Evolutionary conservation across 2,329 filamentous ascomycete species (phyloP).

Genomic region (Ophiocordyceps polyrhachis-furcata): DNA sequence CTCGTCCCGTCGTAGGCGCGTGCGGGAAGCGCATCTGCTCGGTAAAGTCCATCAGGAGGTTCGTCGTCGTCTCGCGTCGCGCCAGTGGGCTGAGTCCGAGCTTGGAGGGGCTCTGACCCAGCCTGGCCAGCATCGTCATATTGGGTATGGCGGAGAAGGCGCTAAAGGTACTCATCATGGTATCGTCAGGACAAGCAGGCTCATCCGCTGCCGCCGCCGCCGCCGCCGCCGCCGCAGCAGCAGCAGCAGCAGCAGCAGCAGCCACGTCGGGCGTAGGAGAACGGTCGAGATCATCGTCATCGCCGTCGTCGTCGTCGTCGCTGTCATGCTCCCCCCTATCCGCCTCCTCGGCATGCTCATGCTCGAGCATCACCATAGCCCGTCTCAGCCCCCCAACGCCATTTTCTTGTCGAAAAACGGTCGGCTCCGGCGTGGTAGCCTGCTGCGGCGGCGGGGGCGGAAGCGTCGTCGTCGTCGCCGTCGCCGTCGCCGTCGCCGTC

Average conservation of each 20-base stretch:
- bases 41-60: slow-evolving; percentile 73
- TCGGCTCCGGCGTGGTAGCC: slow-evolving; percentile 31
- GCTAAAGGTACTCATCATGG: slow-evolving; percentile 67
- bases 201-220: slow-evolving; percentile 14
- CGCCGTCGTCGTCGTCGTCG: slow-evolving; percentile 10
- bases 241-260: background rate
- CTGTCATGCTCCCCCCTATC: slow-evolving; percentile 9
- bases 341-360: slow-evolving; percentile 17
- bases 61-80: slow-evolving; percentile 36
- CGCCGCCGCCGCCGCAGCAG: background rate
- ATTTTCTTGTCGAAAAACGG: slow-evolving; percentile 26
- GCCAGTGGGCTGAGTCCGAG: slow-evolving; percentile 8
- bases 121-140: slow-evolving; percentile 62
- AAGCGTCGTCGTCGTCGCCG: slow-evolving; percentile 2
- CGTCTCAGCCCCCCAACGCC: slow-evolving; percentile 32
- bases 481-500: slow-evolving; percentile 3
- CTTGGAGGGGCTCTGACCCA: slow-evolving; percentile 47
- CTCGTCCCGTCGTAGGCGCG: slow-evolving; percentile 27
- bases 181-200: slow-evolving; percentile 44
- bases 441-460: slow-evolving; percentile 12
- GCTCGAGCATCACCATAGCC: slow-evolving; percentile 45
- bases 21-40: slow-evolving; percentile 41
- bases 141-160: slow-evolving; percentile 79
- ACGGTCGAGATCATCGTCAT: background rate
- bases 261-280: background rate